These are phyloP conservation scores for Leishmania amazonensis DNA, from an alignment of 208 protist species.

Conservation along the genomic window DNA sequence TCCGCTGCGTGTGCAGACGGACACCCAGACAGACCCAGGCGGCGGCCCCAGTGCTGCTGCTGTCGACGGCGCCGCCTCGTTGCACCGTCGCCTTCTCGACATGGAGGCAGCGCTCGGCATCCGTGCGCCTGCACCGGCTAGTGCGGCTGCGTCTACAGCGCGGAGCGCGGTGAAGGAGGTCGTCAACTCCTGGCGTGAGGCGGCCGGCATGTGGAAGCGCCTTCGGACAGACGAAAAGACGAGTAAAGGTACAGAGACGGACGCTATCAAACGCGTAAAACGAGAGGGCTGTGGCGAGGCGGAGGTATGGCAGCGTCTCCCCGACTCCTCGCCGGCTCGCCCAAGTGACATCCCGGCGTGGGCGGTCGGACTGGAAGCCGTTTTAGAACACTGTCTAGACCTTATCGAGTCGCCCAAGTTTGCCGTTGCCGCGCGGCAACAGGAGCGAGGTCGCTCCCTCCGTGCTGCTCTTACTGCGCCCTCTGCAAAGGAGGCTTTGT, in stretches of 20 bases:
- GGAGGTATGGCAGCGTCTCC: background rate
- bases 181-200: slow-evolving; percentile 15
- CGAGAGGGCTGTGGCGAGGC: background rate
- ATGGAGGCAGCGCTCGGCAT: slow-evolving; percentile 28
- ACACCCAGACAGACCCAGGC: slow-evolving; percentile 15
- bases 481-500: background rate
- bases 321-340: background rate
- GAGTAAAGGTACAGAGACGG: background rate
- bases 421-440: background rate
- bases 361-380: background rate
- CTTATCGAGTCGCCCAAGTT: slow-evolving; percentile 9
- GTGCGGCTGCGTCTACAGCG: background rate
- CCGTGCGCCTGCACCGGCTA: background rate
- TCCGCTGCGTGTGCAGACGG: background rate
- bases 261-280: slow-evolving; percentile 9
- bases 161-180: background rate
- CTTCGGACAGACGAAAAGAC: background rate
- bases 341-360: slow-evolving; percentile 10
- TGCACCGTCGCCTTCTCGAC: slow-evolving; percentile 8
- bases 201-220: slow-evolving; percentile 9
- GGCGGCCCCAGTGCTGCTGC: background rate
- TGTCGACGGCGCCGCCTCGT: background rate
- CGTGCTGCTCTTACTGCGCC: background rate
- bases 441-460: background rate
- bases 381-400: slow-evolving; percentile 6